A percentile compares a stretch with the other conserved stretches of the same genome.
phyloP scores from a whole-genome alignment of 164 flowering plant genomes.

The Nymphaea colorata region DNA sequence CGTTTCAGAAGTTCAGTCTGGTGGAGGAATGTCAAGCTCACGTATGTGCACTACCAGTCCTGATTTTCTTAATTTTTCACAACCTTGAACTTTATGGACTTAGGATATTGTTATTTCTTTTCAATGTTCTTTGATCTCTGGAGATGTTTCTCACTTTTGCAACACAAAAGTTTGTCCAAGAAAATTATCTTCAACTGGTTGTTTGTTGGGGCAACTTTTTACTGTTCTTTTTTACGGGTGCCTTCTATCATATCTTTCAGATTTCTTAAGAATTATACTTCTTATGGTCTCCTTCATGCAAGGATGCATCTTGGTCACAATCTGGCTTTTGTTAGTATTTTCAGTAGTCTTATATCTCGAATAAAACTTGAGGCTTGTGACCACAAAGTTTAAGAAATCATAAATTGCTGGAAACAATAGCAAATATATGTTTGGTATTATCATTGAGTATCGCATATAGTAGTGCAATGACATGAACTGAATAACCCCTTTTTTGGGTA shows the following conservation, averaged over 20 bases:
- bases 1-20: constrained; percentile 49
- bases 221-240: background rate
- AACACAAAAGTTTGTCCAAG: background rate
- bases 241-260: too few relatives aligned
- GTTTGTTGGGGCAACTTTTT: background rate
- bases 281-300: too few relatives aligned
- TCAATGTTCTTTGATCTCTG: background rate
- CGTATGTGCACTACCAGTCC: constrained; percentile 27
- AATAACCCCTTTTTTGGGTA: too few relatives aligned
- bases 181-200: background rate
- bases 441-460: background rate
- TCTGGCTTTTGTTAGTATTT: too few relatives aligned
- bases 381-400: too few relatives aligned
- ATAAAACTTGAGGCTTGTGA: too few relatives aligned
- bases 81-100: background rate
- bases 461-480: too few relatives aligned
- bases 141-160: background rate
- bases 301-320: too few relatives aligned
- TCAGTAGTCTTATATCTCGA: too few relatives aligned
- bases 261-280: too few relatives aligned
- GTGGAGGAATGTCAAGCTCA: constrained; percentile 79
- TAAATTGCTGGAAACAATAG: too few relatives aligned
- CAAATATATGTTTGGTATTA: background rate
- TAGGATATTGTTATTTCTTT: background rate
- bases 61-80: background rate